Evolutionary conservation across 805 yeast species (phyloP).

Genomic region (Sporopachydermia quercuum): DNA sequence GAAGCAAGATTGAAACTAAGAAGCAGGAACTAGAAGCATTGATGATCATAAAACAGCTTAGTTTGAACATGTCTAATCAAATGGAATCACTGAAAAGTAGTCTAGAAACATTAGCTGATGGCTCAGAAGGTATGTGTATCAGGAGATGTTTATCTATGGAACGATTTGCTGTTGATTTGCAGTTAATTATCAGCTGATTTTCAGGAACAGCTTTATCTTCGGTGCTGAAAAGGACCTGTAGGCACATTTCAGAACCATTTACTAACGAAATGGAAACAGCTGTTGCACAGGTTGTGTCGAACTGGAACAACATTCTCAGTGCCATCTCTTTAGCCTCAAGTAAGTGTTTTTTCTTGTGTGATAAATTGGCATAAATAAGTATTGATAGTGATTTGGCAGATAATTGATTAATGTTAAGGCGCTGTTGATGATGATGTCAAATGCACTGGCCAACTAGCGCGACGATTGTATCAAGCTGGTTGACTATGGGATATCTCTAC

Average conservation of each 20-base stretch:
- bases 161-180: no score
- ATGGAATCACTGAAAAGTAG: constrained; percentile 34
- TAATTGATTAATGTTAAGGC: no score
- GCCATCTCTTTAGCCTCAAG: constrained; percentile 44
- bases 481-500: no score
- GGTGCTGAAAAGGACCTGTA: no score
- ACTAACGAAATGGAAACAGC: constrained; percentile 15
- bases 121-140: constrained; percentile 28
- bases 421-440: no score
- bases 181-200: no score
- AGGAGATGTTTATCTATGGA: background rate
- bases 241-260: constrained; percentile 6
- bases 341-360: constrained; percentile 9
- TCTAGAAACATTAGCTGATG: constrained; percentile 34
- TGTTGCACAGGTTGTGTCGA: constrained; percentile 40
- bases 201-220: no score
- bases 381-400: no score
- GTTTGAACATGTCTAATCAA: constrained; percentile 29
- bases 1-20: constrained; percentile 25
- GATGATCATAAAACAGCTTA: constrained; percentile 30
- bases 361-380: no score
- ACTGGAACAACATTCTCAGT: constrained; percentile 49
- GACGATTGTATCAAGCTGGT: no score
- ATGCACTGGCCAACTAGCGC: no score
- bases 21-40: constrained; percentile 35